Base-by-base conservation (phyloP, 768 basidiomycete genomes). In the Rhodosporidiobolus sp. region DNA sequence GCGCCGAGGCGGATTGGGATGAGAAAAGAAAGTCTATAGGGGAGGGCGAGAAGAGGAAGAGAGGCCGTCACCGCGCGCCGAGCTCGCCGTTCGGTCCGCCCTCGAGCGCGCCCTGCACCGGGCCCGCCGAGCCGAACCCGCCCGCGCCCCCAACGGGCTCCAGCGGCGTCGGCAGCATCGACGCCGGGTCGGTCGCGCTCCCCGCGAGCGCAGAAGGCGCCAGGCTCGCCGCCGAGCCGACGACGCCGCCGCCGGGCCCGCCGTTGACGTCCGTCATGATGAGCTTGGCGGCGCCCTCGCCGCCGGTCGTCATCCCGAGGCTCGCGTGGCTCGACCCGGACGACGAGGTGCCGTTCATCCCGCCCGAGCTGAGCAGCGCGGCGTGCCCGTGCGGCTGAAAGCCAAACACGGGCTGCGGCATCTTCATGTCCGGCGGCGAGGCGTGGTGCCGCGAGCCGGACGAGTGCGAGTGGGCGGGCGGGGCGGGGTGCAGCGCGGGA, bases 401-500 rank as follows among this genome's bases (percentile, higher is more conserved):
- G 3, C 61, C 70, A n/a, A 46, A 61, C 4, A 67, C 50, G 10
- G 70, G 70, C 32, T 67, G 70, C 4, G 70, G 70, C 70, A 72
- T 72, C 61, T 61, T 60, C 52, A 70, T n/a, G 53, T 71, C 70
- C 28, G 64, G 70, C 32, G 65, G 38, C 38, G 38, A 43, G 38
- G n/a, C 53, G 38, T 49, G 43, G 10, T 54, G 24, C 26, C 45
- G 59, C 17, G 4, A 7, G 43, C 34, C 3, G 26, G 8, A 22
- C 11, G 16, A 20, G 11, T 14, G 56, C 56, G 17, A 14, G 55
- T n/a, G n/a, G n/a, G n/a, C n/a, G 20, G 19, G 34, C 14, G 34
- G 55, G 12, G 20, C 26, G 16, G 57, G 10, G 35, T 48, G 59
- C n/a, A 65, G 49, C 4, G 60, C 4, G 17, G 46, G 67, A 3